Conservation (phyloP, 192 early-diverging fungal species). For the Coemansia sp. region DNA sequence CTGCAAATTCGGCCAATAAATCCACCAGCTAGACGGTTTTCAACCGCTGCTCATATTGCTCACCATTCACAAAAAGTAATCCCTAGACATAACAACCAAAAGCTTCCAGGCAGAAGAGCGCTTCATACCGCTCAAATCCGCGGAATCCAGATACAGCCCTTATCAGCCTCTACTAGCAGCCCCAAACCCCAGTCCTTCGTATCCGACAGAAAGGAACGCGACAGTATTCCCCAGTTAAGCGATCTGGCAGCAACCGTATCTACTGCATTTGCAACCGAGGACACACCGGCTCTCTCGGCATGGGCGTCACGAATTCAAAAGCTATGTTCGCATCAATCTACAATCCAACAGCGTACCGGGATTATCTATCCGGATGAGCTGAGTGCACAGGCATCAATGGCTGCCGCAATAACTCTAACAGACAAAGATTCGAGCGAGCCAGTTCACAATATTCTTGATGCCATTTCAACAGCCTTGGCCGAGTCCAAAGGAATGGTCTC, state of each 20-base stretch:
- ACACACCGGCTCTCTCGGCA: conserved; percentile 12
- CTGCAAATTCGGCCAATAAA: background rate
- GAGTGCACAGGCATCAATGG: conserved; percentile 12
- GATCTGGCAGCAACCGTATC: conserved; percentile 29
- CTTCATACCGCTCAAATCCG: background rate
- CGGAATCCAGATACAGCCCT: conserved; percentile 22
- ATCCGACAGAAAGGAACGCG: background rate
- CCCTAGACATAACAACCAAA: background rate
- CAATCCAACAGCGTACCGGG: conserved; percentile 6
- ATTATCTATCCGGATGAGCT: conserved; percentile 19
- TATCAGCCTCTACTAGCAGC: conserved; percentile 5
- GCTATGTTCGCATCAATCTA: background rate
- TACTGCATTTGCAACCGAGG: conserved; percentile 1
- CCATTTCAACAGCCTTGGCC: background rate
- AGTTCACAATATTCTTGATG: background rate
- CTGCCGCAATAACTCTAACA: background rate
- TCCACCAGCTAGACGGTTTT: background rate
- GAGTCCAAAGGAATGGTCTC: background rate
- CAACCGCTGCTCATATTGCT: background rate
- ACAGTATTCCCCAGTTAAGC: conserved; percentile 5
- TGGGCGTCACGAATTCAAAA: conserved; percentile 27
- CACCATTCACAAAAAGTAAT: background rate
- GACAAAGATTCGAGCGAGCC: background rate
- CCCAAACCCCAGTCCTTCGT: background rate
- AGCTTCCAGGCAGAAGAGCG: background rate